phyloP scores from a whole-genome alignment of 1,139 yeast genomes.

The Suhomyces taliae region DNA sequence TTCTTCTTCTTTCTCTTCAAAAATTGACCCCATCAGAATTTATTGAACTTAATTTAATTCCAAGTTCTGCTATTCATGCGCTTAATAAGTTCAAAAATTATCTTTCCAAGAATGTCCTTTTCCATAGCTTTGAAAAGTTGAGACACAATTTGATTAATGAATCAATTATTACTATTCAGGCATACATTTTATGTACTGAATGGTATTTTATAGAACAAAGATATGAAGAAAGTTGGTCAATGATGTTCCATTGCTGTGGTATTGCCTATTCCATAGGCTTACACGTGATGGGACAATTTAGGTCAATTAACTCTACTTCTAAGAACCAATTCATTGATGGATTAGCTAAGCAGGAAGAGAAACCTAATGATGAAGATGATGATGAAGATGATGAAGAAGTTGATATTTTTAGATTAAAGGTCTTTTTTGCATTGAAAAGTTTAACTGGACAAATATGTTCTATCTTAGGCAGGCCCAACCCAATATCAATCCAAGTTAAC shows the following conservation, averaged over 20 bases:
- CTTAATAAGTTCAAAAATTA: constrained; percentile 27
- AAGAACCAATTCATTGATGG: constrained; percentile 3
- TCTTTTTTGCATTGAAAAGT: constrained; percentile 52
- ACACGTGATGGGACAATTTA: constrained; percentile 43
- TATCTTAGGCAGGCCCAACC: constrained; percentile 56
- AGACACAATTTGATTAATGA: constrained; percentile 49
- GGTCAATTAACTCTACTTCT: constrained; percentile 13
- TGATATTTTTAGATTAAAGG: constrained; percentile 39
- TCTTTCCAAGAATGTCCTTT: constrained; percentile 33
- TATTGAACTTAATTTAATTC: constrained; percentile 27
- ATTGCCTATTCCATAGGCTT: constrained; percentile 53
- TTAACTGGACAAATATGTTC: constrained; percentile 52
- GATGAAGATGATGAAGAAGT: constrained; percentile 29
- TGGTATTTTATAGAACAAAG: constrained; percentile 50
- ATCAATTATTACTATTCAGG: constrained; percentile 46
- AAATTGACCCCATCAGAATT: constrained; percentile 38
- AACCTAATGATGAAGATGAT: constrained; percentile 6
- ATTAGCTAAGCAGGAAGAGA: constrained; percentile 4
- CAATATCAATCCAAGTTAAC: constrained; percentile 52
- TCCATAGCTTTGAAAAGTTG: constrained; percentile 40
- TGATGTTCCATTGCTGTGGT: constrained; percentile 49
- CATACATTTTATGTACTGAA: constrained; percentile 52
- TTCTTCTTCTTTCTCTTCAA: constrained; percentile 41
- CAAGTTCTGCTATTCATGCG: constrained; percentile 20
- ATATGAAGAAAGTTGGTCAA: constrained; percentile 51